phyloP scores from a whole-genome alignment of 208 protist species.

The Leishmania martiniquensis region DNA sequence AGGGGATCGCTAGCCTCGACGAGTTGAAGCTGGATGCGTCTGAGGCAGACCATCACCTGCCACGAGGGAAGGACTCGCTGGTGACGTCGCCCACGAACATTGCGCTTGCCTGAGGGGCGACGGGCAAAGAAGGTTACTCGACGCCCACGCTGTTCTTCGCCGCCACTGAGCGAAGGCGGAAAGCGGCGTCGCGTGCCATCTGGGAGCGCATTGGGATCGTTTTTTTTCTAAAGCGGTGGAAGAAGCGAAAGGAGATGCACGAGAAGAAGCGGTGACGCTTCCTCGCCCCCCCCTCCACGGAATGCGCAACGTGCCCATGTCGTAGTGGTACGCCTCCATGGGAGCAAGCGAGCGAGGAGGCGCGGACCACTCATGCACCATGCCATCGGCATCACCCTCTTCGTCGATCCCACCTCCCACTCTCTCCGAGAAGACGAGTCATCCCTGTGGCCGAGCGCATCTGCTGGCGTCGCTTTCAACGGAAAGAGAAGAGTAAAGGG shows the following conservation, averaged over 20 bases:
- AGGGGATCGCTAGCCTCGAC: constrained; percentile 78
- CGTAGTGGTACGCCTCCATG: not conserved
- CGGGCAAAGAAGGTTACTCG: not conserved
- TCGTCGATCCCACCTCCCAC: not conserved
- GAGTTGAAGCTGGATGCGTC: constrained; percentile 68
- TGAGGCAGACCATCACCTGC: constrained; percentile 34
- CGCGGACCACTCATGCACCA: not conserved
- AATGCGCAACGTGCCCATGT: not conserved
- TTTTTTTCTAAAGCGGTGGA: not conserved
- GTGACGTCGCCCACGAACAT: not conserved
- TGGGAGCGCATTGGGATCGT: not conserved
- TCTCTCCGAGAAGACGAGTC: no score
- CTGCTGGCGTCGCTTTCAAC: not conserved
- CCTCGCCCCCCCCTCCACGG: not conserved
- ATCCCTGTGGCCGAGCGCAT: not conserved
- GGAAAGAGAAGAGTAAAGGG: not conserved
- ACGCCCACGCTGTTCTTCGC: not conserved
- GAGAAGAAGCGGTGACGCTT: not conserved
- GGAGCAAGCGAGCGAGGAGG: not conserved
- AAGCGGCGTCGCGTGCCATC: not conserved
- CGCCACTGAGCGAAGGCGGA: not conserved
- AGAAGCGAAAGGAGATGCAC: not conserved
- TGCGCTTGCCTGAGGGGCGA: not conserved
- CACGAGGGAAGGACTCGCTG: not conserved
- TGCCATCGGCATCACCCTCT: not conserved